Evolutionary conservation across 2,329 filamentous ascomycete species (phyloP).

Genomic region (Ascochyta pisi): DNA sequence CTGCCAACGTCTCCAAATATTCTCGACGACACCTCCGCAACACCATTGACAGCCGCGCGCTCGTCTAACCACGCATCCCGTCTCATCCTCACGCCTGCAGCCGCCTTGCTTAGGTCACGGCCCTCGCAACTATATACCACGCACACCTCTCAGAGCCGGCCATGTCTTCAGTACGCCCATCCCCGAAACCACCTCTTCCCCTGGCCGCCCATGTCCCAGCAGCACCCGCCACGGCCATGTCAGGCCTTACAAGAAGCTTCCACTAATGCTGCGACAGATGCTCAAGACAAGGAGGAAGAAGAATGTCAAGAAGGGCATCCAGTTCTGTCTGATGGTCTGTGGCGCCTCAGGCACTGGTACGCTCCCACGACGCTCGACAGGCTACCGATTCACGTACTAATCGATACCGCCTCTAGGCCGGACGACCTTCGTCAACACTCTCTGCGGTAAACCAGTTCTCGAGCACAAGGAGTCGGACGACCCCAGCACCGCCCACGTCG

Average conservation of each 20-base stretch:
- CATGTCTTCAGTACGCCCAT: conserved; percentile 49
- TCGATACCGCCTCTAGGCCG: conserved; percentile 66
- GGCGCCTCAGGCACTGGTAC: conserved; percentile 97
- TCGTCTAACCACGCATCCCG: conserved; percentile 25
- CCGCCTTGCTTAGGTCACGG: conserved; percentile 29
- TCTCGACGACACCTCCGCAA: conserved; percentile 43
- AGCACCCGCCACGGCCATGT: conserved; percentile 21
- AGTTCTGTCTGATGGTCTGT: conserved; percentile 99
- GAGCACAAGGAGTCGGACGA: conserved; percentile 93
- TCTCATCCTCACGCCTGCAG: conserved; percentile 28
- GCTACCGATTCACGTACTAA: conserved; percentile 1
- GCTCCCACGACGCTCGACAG: conserved; percentile 37
- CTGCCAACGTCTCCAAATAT: conserved; percentile 51
- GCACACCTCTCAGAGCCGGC: conserved; percentile 30
- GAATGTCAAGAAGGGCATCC: conserved; percentile 99
- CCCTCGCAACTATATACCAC: conserved; percentile 27
- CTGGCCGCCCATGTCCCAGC: conserved; percentile 29
- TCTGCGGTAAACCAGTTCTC: conserved; percentile 93
- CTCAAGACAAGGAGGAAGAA: conserved; percentile 98
- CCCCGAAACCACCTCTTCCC: conserved; percentile 32
- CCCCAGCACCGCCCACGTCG: conserved; percentile 83
- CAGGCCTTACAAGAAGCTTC: conserved; percentile 22
- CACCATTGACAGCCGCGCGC: conserved; percentile 32
- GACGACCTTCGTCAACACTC: conserved; percentile 99
- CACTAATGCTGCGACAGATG: conserved; percentile 43